Evolutionary conservation across 164 flowering plant genomes (phyloP).

Genomic region (Vitis vinifera): ASM3070453v1 NC_081812.1:10407501-10408000

Average conservation of each 20-base stretch:
- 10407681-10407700: too few species aligned
- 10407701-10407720: too few species aligned
- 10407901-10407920: conserved; percentile 93
- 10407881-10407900: conserved; percentile 61
- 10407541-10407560: conserved; percentile 73
- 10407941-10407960: conserved; percentile 95
- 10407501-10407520: conserved; percentile 64
- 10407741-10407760: conserved; percentile 58
- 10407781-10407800: conserved; percentile 68
- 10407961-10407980: conserved; percentile 92
- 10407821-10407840: conserved; percentile 84
- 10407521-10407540: conserved; percentile 53
- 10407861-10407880: conserved; percentile 64
- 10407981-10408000: conserved; percentile 94
- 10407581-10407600: conserved; percentile 69
- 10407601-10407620: conserved; percentile 87
- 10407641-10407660: conserved; percentile 80
- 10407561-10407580: conserved; percentile 92
- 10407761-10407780: conserved; percentile 91
- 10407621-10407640: conserved; percentile 81
- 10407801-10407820: conserved; percentile 73
- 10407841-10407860: conserved; percentile 81
- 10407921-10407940: conserved; percentile 91
- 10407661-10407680: conserved; percentile 29
- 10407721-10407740: neutral